These are phyloP conservation scores for Aspergillus sp. DNA, from an alignment of 2,329 filamentous ascomycete genomes.

Conservation along the genomic window DNA sequence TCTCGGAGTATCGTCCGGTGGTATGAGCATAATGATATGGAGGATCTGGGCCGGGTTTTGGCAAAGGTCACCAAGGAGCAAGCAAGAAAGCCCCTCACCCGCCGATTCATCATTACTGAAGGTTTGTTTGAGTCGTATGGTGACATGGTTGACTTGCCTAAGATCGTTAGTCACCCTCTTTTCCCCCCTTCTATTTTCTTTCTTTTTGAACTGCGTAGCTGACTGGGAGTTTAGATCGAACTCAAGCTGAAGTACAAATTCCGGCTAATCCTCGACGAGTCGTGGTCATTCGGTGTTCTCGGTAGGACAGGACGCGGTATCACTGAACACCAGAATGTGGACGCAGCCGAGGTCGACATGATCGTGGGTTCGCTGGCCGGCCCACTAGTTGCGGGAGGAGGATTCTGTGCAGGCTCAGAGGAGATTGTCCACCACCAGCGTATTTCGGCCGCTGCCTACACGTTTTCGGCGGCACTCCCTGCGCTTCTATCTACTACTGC, in stretches of 20 bases:
- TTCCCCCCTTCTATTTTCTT: no score
- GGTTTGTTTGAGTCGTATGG: conserved; percentile 89
- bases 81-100: conserved; percentile 80
- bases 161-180: conserved; percentile 60
- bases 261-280: conserved; percentile 94
- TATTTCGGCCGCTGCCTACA: conserved; percentile 88
- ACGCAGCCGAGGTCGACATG: conserved; percentile 92
- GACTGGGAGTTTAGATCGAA: conserved; percentile 61
- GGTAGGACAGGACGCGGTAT: conserved; percentile 88
- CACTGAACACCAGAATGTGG: conserved; percentile 95
- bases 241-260: conserved; percentile 97
- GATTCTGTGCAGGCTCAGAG: conserved; percentile 88
- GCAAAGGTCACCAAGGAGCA: conserved; percentile 85
- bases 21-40: conserved; percentile 96
- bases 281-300: conserved; percentile 93
- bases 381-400: conserved; percentile 85
- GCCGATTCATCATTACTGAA: conserved; percentile 94
- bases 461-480: conserved; percentile 90
- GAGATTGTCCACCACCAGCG: conserved; percentile 97
- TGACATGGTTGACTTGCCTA: conserved; percentile 80
- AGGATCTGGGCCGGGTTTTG: conserved; percentile 83
- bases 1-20: conserved; percentile 87
- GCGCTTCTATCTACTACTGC: conserved; percentile 94
- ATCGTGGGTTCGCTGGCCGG: conserved; percentile 91
- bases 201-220: neutral